Evolutionary conservation across 345 rosid species (phyloP).

Genomic region (Eucalyptus urophylla): DNA sequence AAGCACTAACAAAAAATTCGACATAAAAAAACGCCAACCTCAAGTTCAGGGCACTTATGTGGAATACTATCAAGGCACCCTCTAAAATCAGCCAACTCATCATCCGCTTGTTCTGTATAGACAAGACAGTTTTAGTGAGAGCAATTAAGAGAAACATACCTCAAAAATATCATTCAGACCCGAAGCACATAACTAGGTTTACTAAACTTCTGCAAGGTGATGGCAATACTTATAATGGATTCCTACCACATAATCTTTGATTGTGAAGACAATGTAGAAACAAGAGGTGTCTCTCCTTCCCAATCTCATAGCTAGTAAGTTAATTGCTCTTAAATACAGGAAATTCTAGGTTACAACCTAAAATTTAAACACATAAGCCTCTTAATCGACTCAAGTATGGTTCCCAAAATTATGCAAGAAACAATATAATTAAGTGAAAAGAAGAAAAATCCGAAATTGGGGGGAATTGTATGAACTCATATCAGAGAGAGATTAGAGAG

Average conservation of each 20-base stretch:
- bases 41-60: constrained; percentile 1
- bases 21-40: constrained; percentile 16
- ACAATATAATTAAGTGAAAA: background rate
- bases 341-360: background rate
- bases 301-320: background rate
- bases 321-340: background rate
- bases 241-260: background rate
- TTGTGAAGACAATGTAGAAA: background rate
- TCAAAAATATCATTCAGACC: background rate
- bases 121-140: background rate
- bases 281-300: background rate
- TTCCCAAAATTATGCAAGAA: background rate
- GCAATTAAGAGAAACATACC: background rate
- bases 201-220: background rate
- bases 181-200: background rate
- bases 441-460: background rate
- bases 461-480: background rate
- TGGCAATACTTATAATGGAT: background rate
- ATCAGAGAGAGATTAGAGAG: background rate
- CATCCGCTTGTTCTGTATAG: constrained; percentile 49
- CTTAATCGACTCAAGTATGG: background rate
- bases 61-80: constrained; percentile 40
- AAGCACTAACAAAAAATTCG: background rate
- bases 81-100: constrained; percentile 53
- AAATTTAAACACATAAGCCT: background rate